Conservation (phyloP, 805 yeast genomes). For the Yamadazyma nakazawae region DNA sequence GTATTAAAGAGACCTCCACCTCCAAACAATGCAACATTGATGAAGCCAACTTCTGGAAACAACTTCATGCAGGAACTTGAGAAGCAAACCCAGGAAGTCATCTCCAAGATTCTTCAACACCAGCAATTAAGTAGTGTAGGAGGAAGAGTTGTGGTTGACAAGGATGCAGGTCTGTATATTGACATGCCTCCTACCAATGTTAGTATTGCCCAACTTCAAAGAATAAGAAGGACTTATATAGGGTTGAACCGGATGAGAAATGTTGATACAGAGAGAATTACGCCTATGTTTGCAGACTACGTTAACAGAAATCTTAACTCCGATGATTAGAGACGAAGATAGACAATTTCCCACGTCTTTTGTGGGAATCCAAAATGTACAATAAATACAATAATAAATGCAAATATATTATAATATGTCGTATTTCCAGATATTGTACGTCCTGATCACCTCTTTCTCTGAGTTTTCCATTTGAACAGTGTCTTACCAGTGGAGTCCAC, state of each 20-base stretch:
- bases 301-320: constrained; percentile 57
- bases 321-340: not conserved
- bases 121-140: constrained; percentile 53
- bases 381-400: not conserved
- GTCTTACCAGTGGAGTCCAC: constrained; percentile 63
- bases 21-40: constrained; percentile 81
- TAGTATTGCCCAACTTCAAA: constrained; percentile 73
- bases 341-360: not conserved
- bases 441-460: constrained; percentile 54
- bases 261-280: constrained; percentile 65
- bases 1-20: constrained; percentile 60
- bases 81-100: constrained; percentile 60
- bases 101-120: constrained; percentile 58
- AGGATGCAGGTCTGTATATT: constrained; percentile 44
- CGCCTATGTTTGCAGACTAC: constrained; percentile 73
- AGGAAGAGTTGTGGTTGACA: constrained; percentile 47
- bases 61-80: constrained; percentile 80
- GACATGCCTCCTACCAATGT: constrained; percentile 62
- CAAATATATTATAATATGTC: not conserved
- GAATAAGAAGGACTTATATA: constrained; percentile 82
- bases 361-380: not conserved
- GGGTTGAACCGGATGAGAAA: constrained; percentile 75
- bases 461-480: constrained; percentile 80
- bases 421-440: not conserved
- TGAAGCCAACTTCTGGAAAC: constrained; percentile 75